phyloP scores from a whole-genome alignment of 2,329 filamentous ascomycete genomes.

The Cercospora sp. region DNA sequence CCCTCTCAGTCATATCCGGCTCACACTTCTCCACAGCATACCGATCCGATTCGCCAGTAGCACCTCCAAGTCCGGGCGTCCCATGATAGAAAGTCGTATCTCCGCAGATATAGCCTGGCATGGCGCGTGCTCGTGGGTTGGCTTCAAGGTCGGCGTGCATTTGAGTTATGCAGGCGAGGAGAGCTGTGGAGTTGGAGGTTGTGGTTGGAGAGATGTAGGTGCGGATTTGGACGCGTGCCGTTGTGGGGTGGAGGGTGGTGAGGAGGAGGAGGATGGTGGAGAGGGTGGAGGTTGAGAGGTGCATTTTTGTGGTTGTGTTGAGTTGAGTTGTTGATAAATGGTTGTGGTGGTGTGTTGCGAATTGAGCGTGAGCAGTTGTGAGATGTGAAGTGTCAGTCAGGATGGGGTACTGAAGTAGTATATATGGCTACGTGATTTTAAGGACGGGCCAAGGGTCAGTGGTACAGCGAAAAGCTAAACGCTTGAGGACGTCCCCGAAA shows the following conservation, averaged over 20 bases:
- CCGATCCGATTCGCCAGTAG: neutral
- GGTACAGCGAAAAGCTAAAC: neutral
- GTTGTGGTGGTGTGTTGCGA: no score
- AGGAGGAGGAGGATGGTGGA: neutral
- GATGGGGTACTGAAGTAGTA: neutral
- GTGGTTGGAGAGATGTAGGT: neutral
- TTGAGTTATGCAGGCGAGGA: neutral
- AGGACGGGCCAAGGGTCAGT: neutral
- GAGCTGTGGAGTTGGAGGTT: neutral
- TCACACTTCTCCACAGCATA: neutral
- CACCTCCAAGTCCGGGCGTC: neutral
- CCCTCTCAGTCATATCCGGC: neutral
- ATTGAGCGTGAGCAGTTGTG: no score
- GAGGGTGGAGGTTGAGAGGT: neutral
- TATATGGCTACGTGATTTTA: neutral
- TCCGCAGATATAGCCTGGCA: neutral
- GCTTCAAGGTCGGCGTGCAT: neutral
- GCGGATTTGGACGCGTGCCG: neutral
- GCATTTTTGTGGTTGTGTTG: neutral
- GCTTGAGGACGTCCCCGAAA: neutral
- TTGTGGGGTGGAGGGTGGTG: neutral
- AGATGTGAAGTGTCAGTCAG: neutral
- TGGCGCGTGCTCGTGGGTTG: neutral
- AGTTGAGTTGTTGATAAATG: neutral
- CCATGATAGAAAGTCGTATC: neutral